A percentile compares a stretch with the other conserved stretches of the same genome.
Conservation (phyloP, 371 early-diverging fungal species). For the Apophysomyces elegans region DNA sequence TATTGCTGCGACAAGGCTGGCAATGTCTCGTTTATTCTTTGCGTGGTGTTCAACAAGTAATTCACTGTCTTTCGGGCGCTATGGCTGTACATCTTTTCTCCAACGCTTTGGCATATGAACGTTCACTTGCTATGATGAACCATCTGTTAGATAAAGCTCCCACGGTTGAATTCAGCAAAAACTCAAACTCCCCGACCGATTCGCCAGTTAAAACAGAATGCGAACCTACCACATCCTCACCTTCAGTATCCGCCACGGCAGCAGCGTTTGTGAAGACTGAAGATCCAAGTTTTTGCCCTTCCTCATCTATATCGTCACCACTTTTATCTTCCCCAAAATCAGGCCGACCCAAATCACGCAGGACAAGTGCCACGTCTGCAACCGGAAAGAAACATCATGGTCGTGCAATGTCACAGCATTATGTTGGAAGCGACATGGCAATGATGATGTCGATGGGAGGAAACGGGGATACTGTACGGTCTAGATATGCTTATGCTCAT, state of each 20-base stretch:
- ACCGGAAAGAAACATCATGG: neutral
- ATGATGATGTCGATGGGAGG: slow-evolving; percentile 7
- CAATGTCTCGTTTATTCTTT: slow-evolving; percentile 46
- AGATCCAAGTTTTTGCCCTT: slow-evolving; percentile 3
- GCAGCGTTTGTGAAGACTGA: neutral
- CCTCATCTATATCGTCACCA: neutral
- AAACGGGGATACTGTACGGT: slow-evolving; percentile 1
- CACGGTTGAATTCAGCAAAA: slow-evolving; percentile 18
- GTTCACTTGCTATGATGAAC: slow-evolving; percentile 19
- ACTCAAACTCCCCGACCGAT: neutral
- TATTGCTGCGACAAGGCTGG: slow-evolving; percentile 30
- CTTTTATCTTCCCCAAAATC: neutral
- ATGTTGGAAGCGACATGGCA: slow-evolving; percentile 4
- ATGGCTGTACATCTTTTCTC: slow-evolving; percentile 33
- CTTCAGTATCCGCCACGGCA: neutral
- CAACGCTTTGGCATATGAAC: slow-evolving; percentile 19
- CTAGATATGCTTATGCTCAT: slow-evolving; percentile 5
- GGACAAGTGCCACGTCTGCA: neutral
- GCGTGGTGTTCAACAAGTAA: slow-evolving; percentile 45
- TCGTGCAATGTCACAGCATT: slow-evolving; percentile 5
- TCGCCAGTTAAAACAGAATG: neutral
- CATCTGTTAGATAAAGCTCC: slow-evolving; percentile 23
- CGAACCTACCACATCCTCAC: neutral
- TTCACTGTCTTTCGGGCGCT: slow-evolving; percentile 46
- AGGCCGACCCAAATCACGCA: slow-evolving; percentile 2